Evolutionary conservation across 352 stramenopile species (phyloP), one percentile per base, ranked within the genome.

Genomic region (Plasmopara viticola): DNA sequence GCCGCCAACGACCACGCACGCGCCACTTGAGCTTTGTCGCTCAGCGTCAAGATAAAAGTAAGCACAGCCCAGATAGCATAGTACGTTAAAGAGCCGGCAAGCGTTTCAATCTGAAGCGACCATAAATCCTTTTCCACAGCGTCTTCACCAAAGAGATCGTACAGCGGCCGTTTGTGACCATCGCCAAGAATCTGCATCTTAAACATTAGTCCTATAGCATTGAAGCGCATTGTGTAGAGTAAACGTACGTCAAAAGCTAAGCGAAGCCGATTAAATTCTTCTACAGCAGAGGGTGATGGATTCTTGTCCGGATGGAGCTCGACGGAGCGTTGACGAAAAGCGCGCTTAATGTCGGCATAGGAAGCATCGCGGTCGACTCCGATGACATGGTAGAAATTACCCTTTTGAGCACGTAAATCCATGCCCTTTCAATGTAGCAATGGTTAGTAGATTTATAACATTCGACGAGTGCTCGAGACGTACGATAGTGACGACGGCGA

Each of bases 281-380:
- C 86, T 0, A 79, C 80, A 5, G 95, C 95, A 25, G 78, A 84
- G 12, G 88, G 84, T 28, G 87, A 96, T 44, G 86, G 84, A 68
- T 98, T 98, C 72, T 98, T 98, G 72, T 99, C 96, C 2, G 96
- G 96, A 56, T 99, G 95, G 18, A 98, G 78, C 69, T 97, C 87
- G 13, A 99, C 72, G 7, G 86, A 96, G 25, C 96, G 80, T 53
- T 81, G 73, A 63, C 97, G 96, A 80, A 98, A 99, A n/a, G 94
- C 89, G 29, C 88, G 85, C 69, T 99, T 99, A 64, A 98, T 97
- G 58, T 99, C 96, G 5, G 92, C 55, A 38, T 89, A 89, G 40
- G 76, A 93, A 5, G 90, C 86, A 48, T 95, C 84, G 50, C 95
- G 87, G 17, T 70, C 78, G 39, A 98, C 80, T 35, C 82, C 87